Evolutionary conservation across 1,284 basidiomycete species (phyloP).

Genomic region (Rhodotorula sp.): DNA sequence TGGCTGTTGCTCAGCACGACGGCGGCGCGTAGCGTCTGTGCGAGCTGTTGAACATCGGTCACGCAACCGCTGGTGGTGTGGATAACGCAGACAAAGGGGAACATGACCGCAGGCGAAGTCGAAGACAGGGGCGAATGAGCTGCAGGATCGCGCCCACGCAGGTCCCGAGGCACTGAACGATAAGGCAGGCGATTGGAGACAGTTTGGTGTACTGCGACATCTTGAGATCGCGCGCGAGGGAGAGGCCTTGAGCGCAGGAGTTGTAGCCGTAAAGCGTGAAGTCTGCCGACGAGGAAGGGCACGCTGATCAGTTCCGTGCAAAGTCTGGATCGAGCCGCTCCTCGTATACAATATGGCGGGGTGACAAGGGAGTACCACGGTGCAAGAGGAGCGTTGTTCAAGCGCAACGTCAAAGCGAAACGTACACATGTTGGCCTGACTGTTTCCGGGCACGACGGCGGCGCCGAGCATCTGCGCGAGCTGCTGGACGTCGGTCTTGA

Average conservation of each 20-base stretch:
- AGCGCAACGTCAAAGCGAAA: neutral
- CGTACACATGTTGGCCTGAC: slow-evolving; percentile 60
- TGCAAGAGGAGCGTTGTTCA: too few relatives aligned
- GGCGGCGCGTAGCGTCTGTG: slow-evolving; percentile 66
- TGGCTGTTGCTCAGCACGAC: slow-evolving; percentile 63
- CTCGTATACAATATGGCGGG: too few relatives aligned
- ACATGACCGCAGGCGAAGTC: too few relatives aligned
- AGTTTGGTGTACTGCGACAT: slow-evolving; percentile 75
- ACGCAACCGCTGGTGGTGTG: slow-evolving; percentile 57
- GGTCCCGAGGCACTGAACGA: slow-evolving; percentile 65
- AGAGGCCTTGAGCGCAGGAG: slow-evolving; percentile 56
- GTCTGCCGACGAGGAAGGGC: slow-evolving; percentile 30
- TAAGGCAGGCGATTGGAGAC: slow-evolving; percentile 67
- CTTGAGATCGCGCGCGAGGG: slow-evolving; percentile 63
- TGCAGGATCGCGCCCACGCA: slow-evolving; percentile 57
- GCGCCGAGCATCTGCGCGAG: slow-evolving; percentile 69
- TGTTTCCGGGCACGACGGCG: slow-evolving; percentile 61
- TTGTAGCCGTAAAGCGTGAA: slow-evolving; percentile 41
- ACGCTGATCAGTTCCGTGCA: neutral
- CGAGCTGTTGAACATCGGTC: slow-evolving; percentile 52
- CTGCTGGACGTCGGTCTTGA: slow-evolving; percentile 42
- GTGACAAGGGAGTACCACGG: too few relatives aligned
- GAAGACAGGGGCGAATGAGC: slow-evolving; percentile 48
- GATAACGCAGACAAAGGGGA: slow-evolving; percentile 57
- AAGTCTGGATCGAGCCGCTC: too few relatives aligned